phyloP scores from a whole-genome alignment of 2,329 filamentous ascomycete genomes.

The Penicillium concentricum region DNA sequence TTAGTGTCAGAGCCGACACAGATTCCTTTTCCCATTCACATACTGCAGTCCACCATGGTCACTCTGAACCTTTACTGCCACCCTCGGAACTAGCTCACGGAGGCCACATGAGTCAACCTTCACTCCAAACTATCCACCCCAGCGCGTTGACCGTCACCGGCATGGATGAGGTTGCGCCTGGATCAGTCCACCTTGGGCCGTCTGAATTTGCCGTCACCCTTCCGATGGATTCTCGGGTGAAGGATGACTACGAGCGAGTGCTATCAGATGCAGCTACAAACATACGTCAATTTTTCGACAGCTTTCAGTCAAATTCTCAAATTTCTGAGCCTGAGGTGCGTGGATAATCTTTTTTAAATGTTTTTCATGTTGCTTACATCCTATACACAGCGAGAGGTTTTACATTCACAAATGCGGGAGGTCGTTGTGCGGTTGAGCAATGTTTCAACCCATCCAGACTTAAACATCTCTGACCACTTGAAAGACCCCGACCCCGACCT shows the following conservation, averaged over 20 bases:
- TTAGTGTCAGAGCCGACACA: conserved; percentile 39
- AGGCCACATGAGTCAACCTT: conserved; percentile 12
- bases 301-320: conserved; percentile 14
- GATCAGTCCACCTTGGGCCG: conserved; percentile 38
- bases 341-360: background rate
- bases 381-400: conserved; percentile 21
- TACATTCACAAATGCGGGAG: conserved; percentile 33
- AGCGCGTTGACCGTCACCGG: conserved; percentile 34
- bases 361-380: conserved; percentile 13
- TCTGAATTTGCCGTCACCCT: conserved; percentile 43
- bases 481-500: conserved; percentile 34
- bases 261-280: conserved; percentile 29
- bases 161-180: conserved; percentile 27
- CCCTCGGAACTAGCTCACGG: conserved; percentile 27
- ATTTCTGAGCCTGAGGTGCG: conserved; percentile 28
- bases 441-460: conserved; percentile 45
- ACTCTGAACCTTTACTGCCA: conserved; percentile 28
- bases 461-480: conserved; percentile 43
- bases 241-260: conserved; percentile 42
- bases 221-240: conserved; percentile 45
- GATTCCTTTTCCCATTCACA: conserved; percentile 25
- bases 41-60: conserved; percentile 20
- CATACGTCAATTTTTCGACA: conserved; percentile 32
- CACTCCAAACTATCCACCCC: conserved; percentile 39
- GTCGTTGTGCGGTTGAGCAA: conserved; percentile 42